A percentile compares a stretch with the other conserved stretches of the same genome.
phyloP scores from a whole-genome alignment of 202 grass and related monocot species.

The Zoysia matrella region DNA sequence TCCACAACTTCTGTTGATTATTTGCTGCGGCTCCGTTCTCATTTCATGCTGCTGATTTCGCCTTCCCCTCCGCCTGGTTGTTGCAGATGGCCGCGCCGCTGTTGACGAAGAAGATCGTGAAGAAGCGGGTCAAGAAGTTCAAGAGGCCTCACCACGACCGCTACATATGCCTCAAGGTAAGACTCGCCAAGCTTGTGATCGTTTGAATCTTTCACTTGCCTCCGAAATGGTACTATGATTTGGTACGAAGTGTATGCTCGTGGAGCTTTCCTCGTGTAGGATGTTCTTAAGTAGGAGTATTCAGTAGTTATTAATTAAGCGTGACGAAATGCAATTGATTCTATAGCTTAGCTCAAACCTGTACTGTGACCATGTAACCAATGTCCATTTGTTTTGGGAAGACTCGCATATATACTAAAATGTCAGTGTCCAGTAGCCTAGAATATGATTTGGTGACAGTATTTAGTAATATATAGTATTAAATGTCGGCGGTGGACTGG shows the following conservation, averaged over 20 bases:
- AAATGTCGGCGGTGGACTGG: neutral
- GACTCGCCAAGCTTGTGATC: conserved; percentile 25
- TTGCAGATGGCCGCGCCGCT: conserved; percentile 70
- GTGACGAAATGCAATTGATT: neutral
- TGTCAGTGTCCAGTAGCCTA: neutral
- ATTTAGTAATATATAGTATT: neutral
- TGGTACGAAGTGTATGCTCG: neutral
- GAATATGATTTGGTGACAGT: neutral
- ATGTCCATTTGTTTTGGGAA: neutral
- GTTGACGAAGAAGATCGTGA: no score
- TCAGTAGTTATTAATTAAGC: neutral
- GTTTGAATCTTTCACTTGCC: neutral
- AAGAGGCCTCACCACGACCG: no score
- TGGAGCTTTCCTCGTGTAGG: neutral
- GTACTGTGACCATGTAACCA: neutral
- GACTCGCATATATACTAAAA: neutral
- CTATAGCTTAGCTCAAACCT: neutral
- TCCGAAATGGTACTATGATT: neutral
- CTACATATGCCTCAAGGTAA: no score
- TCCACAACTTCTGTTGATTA: neutral
- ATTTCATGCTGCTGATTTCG: neutral
- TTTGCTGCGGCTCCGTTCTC: neutral
- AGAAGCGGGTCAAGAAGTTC: no score
- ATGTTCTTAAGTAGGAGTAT: neutral
- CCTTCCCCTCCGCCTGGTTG: neutral